Evolutionary conservation across 768 basidiomycete species (phyloP).

Genomic region (Agrocybe praecox): DNA sequence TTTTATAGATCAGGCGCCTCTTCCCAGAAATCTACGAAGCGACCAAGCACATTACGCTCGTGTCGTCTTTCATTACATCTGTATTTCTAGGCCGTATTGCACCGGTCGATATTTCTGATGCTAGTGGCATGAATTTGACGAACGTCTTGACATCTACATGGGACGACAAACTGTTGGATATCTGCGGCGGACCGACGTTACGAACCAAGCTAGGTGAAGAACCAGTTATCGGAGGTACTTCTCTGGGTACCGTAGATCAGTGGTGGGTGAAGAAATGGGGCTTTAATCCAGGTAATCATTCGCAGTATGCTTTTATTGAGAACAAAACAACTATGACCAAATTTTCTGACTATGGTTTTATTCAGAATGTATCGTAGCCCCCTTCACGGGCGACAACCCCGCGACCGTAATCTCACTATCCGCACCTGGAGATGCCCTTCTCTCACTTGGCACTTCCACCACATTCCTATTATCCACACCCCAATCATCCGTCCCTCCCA

Average conservation of each 20-base stretch:
- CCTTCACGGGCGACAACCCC: slow-evolving; percentile 91
- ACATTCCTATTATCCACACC: slow-evolving; percentile 82
- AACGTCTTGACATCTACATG: slow-evolving; percentile 73
- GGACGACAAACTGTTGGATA: slow-evolving; percentile 66
- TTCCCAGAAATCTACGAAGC: slow-evolving; percentile 55
- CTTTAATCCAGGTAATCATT: slow-evolving; percentile 57
- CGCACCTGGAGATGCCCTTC: slow-evolving; percentile 77
- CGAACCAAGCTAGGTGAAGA: slow-evolving; percentile 74
- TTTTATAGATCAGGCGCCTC: slow-evolving; percentile 57
- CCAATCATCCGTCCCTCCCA: slow-evolving; percentile 61
- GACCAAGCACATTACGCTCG: slow-evolving; percentile 73
- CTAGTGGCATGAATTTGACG: slow-evolving; percentile 92
- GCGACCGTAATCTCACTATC: slow-evolving; percentile 78
- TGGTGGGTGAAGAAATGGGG: slow-evolving; percentile 83
- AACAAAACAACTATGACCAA: neutral
- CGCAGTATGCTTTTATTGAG: neutral
- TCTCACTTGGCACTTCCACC: slow-evolving; percentile 88
- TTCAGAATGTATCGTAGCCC: slow-evolving; percentile 74
- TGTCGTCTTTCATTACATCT: slow-evolving; percentile 83
- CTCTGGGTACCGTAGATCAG: slow-evolving; percentile 61
- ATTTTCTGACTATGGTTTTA: neutral
- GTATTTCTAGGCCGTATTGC: slow-evolving; percentile 79
- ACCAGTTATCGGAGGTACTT: slow-evolving; percentile 70
- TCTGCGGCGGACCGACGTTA: slow-evolving; percentile 70
- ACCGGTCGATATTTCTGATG: slow-evolving; percentile 86